Evolutionary conservation across 192 early-diverging fungal species (phyloP), one percentile per base, ranked within the genome.

Genomic region (Endogone sp.): DNA sequence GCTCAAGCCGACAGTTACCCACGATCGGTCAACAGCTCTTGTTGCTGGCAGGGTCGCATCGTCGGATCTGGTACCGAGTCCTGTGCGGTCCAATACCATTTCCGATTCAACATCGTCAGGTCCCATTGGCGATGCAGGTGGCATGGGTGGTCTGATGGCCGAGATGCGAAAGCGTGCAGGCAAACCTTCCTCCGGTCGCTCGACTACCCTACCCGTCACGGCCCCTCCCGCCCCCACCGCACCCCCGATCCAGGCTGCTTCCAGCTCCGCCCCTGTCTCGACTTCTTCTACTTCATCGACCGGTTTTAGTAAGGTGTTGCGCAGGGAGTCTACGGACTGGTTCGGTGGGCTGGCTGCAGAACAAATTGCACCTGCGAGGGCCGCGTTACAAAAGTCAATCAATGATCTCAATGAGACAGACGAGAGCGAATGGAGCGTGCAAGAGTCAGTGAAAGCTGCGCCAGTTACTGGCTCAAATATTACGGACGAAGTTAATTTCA

Each of bases 1-100:
- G 54, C 78, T 93, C 20, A 87, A 83, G 31, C 86, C 87, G 74
- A 62, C 89, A 1, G 71, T 79, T 24, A 91, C 90, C 2, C 86
- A 85, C 60, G 92, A 93, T 73, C 86, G 85, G 32, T 88, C 86
- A 21, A 57, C 37, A 4, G 73, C 84, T 3, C 63, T 67, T 32
- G 73, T 77, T 31, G 66, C 75, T 60, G 79, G 37, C 37, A 44
- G 37, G 13, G 37, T 44, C 37, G 37, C 37, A 13, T 44, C 37
- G 37, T 44, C 37, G 37, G 37, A 44, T 44, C 13, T 13, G 37
- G 13, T 44, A 13, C 37, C 37, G 37, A 44, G 37, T 44, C 37
- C 37, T 4, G 37, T 13, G 37, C 37, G 13, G 13, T 44, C 37
- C 37, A 44, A 44, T 4, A 13, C 37, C n/a, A n/a, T n/a, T 44